Evolutionary conservation across 2,329 filamentous ascomycete genomes (phyloP).

Genomic region (Purpureocillium takamizusanense): DNA sequence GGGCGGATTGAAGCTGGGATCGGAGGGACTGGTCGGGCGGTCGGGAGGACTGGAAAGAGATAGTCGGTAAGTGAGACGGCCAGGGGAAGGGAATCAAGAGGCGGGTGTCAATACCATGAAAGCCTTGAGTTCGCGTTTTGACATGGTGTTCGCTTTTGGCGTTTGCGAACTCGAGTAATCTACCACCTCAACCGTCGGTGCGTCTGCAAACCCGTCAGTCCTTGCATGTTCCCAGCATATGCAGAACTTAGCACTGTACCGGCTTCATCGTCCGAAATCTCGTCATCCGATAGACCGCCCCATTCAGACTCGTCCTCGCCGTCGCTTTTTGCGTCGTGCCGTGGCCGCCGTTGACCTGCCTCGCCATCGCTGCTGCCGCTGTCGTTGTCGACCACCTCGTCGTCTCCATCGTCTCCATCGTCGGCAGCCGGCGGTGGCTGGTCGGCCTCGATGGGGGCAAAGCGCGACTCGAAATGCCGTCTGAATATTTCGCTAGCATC

Average conservation of each 20-base stretch:
- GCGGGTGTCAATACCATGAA: slow-evolving; percentile 56
- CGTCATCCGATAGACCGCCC: slow-evolving; percentile 19
- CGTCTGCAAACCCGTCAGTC: slow-evolving; percentile 1
- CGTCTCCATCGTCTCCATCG: slow-evolving; percentile 16
- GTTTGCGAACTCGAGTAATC: slow-evolving; percentile 41
- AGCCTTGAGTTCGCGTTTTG: slow-evolving; percentile 63
- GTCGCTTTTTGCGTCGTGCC: slow-evolving; percentile 12
- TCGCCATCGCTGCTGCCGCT: slow-evolving; percentile 6
- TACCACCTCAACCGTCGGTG: slow-evolving; percentile 44
- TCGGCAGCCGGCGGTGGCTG: slow-evolving; percentile 7
- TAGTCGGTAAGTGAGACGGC: no score
- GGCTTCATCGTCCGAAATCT: slow-evolving; percentile 13
- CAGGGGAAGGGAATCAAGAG: background rate
- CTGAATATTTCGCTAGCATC: slow-evolving; percentile 68
- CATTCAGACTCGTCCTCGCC: slow-evolving; percentile 16
- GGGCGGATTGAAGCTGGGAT: slow-evolving; percentile 7
- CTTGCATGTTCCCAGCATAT: slow-evolving; percentile 2
- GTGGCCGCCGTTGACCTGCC: no score
- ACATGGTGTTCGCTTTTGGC: slow-evolving; percentile 35
- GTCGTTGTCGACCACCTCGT: slow-evolving; percentile 26
- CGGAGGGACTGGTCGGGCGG: slow-evolving; percentile 29
- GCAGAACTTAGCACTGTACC: slow-evolving; percentile 6
- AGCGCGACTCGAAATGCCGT: slow-evolving; percentile 80
- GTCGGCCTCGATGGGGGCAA: slow-evolving; percentile 56
- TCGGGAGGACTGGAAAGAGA: slow-evolving; percentile 38